Evolutionary conservation across 2,329 filamentous ascomycete genomes (phyloP), one percentile per base, ranked within the genome.

Genomic region (Fusarium sp.): DNA sequence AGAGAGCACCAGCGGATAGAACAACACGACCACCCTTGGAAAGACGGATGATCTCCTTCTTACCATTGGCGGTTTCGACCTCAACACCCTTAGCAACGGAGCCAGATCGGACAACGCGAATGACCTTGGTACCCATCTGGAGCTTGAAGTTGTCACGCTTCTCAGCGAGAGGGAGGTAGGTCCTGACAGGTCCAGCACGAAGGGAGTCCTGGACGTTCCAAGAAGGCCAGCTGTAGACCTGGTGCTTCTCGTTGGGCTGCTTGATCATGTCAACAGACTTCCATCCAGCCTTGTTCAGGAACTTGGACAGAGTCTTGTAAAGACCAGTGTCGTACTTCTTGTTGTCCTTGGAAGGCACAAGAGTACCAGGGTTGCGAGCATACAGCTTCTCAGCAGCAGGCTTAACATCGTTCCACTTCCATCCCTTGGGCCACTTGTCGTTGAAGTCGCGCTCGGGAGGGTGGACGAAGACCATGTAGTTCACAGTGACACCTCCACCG

Each of bases 161-260:
- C 54, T 83, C 82, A 4, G 89, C 89, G 19, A 84, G 83, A 6
- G 89, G 87, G 3, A 93, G 85, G 74, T 93, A 93, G 0, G 90
- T 92, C 13, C 86, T 88, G 78, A 93, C 82, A n/a, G 90, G 91
- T 3, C 91, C 91, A 52, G 88, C 88, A 63, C 91, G 83, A 78
- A 91, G 85, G 44, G 89, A 89, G 51, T 88, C 81, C 19, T 82
- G 81, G 75, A 88, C 91, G 86, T 92, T 92, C 81, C 88, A 92
- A 7, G 89, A 84, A 14, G 89, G 87, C 76, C 90, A 86, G 34
- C 87, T 84, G 76, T 86, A 92, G 1, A 87, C 89, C 66, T 84
- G 82, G 77, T 91, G 88, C 85, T 93, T 93, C 77, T 85, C 77
- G 59, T 85, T 82, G 1, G 89, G 89, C 42, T 84, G 80, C 21